phyloP scores from a whole-genome alignment of 192 early-diverging fungal genomes.

The Mortierella antarctica region DNA sequence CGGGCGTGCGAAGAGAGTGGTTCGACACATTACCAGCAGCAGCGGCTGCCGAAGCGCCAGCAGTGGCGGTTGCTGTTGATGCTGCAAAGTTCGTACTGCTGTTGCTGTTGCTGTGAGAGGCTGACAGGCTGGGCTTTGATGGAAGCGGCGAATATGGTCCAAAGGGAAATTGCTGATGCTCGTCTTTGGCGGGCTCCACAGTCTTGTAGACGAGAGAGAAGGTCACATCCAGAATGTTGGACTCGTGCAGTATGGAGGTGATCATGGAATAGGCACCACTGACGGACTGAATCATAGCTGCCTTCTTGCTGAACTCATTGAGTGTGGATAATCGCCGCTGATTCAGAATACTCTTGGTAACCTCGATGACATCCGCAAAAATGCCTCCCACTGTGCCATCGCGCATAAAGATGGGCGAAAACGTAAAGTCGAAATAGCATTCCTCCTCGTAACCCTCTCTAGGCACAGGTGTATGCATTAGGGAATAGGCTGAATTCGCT shows the following conservation, averaged over 20 bases:
- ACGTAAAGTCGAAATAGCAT: constrained; percentile 55
- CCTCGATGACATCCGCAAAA: constrained; percentile 48
- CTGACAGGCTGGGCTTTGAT: neutral
- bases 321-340: constrained; percentile 48
- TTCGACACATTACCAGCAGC: neutral
- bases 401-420: constrained; percentile 46
- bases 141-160: constrained; percentile 14
- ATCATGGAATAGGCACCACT: constrained; percentile 40
- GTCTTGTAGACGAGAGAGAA: constrained; percentile 45
- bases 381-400: constrained; percentile 46
- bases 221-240: constrained; percentile 39
- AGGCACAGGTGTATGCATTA: neutral
- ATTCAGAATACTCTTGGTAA: constrained; percentile 42
- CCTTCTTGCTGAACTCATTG: constrained; percentile 51
- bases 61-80: neutral
- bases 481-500: neutral
- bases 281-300: constrained; percentile 34
- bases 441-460: constrained; percentile 56
- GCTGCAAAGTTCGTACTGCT: neutral
- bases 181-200: constrained; percentile 7
- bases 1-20: neutral
- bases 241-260: constrained; percentile 39
- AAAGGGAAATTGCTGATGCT: neutral
- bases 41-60: too few species aligned
- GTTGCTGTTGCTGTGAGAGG: neutral